These are phyloP conservation scores for Phyllosticta citrichinensis DNA, from an alignment of 2,329 filamentous ascomycete genomes.

Conservation along the genomic window DNA sequence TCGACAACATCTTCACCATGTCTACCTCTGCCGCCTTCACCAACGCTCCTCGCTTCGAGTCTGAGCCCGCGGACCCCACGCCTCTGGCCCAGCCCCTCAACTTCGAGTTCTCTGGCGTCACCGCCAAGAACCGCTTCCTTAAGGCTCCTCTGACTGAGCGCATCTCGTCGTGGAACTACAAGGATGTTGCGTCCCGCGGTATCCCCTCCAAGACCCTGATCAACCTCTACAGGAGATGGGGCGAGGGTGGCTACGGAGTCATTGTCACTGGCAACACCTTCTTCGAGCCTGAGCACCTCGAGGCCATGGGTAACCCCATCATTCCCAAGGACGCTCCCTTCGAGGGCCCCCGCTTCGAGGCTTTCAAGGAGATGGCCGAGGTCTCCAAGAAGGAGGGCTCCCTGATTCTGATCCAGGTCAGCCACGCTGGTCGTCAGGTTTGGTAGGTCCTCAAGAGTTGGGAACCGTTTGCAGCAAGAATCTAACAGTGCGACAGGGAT, in stretches of 20 bases:
- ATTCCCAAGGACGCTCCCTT: slow-evolving; percentile 45
- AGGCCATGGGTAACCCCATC: slow-evolving; percentile 48
- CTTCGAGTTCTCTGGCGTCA: slow-evolving; percentile 40
- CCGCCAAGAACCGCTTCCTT: slow-evolving; percentile 53
- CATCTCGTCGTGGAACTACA: slow-evolving; percentile 50
- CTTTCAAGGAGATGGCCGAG: slow-evolving; percentile 47
- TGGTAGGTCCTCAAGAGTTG: not conserved
- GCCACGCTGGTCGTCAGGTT: slow-evolving; percentile 54
- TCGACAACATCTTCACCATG: not conserved
- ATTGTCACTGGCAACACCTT: slow-evolving; percentile 54
- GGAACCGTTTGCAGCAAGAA: not conserved
- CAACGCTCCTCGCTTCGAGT: slow-evolving; percentile 32
- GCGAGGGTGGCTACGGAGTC: slow-evolving; percentile 34
- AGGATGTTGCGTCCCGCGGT: slow-evolving; percentile 42
- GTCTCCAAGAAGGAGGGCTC: slow-evolving; percentile 48
- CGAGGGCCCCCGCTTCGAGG: slow-evolving; percentile 49
- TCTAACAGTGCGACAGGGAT: slow-evolving; percentile 12
- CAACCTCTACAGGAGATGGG: slow-evolving; percentile 48
- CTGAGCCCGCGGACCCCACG: slow-evolving; percentile 30
- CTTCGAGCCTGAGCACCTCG: slow-evolving; percentile 36
- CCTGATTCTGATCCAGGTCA: slow-evolving; percentile 50
- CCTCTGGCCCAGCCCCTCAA: slow-evolving; percentile 34
- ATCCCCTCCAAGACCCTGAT: slow-evolving; percentile 45
- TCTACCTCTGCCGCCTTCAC: not conserved
- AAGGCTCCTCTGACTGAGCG: slow-evolving; percentile 60